These are phyloP conservation scores for Phyllosticta citrichinensis DNA, from an alignment of 2,329 filamentous ascomycete species.

Conservation along the genomic window DNA sequence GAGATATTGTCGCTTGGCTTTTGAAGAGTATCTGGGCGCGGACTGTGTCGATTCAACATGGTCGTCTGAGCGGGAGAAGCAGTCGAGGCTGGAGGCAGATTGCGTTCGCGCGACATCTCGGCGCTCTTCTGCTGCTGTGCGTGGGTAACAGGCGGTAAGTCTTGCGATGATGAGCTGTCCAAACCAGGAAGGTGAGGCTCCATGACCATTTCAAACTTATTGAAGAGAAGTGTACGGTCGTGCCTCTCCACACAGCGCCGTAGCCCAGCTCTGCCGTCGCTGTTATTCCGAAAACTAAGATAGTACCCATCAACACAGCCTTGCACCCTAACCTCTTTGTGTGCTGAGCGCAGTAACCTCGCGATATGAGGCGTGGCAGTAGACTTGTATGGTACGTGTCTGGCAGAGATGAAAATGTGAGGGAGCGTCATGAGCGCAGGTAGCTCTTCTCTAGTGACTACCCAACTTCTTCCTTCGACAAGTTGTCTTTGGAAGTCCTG, in stretches of 20 bases:
- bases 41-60: too few species aligned
- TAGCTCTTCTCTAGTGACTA: background rate
- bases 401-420: constrained; percentile 6
- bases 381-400: background rate
- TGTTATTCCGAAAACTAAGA: background rate
- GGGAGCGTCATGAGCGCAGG: background rate
- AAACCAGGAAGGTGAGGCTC: background rate
- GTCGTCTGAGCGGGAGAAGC: too few species aligned
- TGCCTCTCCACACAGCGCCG: background rate
- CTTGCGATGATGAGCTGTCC: too few species aligned
- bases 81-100: too few species aligned
- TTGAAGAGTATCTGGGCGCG: too few species aligned
- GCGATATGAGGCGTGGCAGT: background rate
- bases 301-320: constrained; percentile 1
- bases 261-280: background rate
- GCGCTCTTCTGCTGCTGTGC: background rate
- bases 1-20: too few species aligned
- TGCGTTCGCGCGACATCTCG: background rate
- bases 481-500: too few species aligned
- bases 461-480: too few species aligned
- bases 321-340: background rate
- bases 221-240: background rate
- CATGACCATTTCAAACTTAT: background rate
- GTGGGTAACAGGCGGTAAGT: too few species aligned
- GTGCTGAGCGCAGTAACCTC: background rate